Base-by-base conservation (phyloP, 495 filamentous ascomycete genomes). In the Aspergillus campestris region DNA sequence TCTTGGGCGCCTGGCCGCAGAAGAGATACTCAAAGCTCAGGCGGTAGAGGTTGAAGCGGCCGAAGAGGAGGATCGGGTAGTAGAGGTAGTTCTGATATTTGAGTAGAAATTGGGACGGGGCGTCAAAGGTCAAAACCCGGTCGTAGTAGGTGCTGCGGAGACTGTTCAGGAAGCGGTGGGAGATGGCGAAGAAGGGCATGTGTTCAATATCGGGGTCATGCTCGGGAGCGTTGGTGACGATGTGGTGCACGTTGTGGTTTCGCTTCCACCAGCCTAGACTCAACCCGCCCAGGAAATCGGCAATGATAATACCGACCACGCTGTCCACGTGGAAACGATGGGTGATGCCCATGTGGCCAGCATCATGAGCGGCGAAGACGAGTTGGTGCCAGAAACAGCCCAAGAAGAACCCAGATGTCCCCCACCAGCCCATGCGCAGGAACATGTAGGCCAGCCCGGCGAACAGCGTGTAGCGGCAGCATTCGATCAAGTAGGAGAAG, bases 171-270 rank as follows among this genome's bases (percentile, higher is more conserved):
- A 97, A 87, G 38, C 87, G 80, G 58, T 94, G 92, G 7, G 84
- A 90, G 44, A 96, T 74, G 50, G 92, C 92, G 60, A 98, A 87
- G 69, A 97, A 90, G 1, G 92, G 92, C 71, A 98, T 82, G 53
- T 95, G 89, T 63, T 98, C 82, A 49, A 96, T 98, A 62, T 98
- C 92, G 1, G 92, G 92, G 59, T 98, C 92, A 62, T 98, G 92
- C 60, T 96, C 92, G 18, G 92, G 87, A 38, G 83, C 84, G 65
- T 98, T 98, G 12, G 92, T 98, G 31, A 98, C 86, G 53, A 98
- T 89, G 54, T 98, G 92, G 60, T 98, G 92, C 24, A 98, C 92
- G 63, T 98, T 98, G 68, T 98, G 92, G 61, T 81, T 96, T 43
- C 79, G 76, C 63, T 98, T 98, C 92, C 92, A 98, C 92, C 92